A percentile compares a stretch with the other conserved stretches of the same genome.
Evolutionary conservation across 176 grass and related monocot species (phyloP).

Genomic region (Microstegium vimineum): DNA sequence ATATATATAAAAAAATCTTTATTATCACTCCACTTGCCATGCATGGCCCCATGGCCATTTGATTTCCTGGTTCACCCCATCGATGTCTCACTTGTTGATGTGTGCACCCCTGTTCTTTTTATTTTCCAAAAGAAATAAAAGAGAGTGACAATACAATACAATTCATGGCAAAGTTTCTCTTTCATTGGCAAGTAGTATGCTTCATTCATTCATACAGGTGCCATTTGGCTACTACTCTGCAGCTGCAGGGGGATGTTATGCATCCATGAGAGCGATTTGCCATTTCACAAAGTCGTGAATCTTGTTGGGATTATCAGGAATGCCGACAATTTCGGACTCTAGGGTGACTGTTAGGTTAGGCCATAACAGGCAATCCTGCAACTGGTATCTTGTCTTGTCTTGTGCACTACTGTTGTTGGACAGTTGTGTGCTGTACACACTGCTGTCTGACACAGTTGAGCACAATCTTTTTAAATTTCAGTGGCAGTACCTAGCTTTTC

Average conservation of each 20-base stretch:
- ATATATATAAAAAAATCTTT: background rate
- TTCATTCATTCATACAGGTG: slow-evolving; percentile 8
- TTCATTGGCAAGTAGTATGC: slow-evolving; percentile 32
- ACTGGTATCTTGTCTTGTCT: slow-evolving; percentile 15
- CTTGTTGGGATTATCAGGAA: slow-evolving; percentile 36
- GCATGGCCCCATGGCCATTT: slow-evolving; percentile 5
- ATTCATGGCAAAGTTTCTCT: slow-evolving; percentile 33
- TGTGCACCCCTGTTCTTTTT: slow-evolving; percentile 34
- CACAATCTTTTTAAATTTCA: background rate
- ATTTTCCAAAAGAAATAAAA: slow-evolving; percentile 29
- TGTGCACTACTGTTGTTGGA: slow-evolving; percentile 2
- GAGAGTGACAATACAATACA: slow-evolving; percentile 19
- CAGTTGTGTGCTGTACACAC: slow-evolving; percentile 7
- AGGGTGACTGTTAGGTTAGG: slow-evolving; percentile 34
- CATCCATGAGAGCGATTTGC: slow-evolving; percentile 23
- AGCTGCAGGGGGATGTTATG: background rate
- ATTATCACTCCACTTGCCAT: slow-evolving; percentile 33
- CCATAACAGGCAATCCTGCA: slow-evolving; percentile 32
- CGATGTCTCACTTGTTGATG: slow-evolving; percentile 35
- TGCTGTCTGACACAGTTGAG: background rate
- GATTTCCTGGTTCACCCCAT: slow-evolving; percentile 41
- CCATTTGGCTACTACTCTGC: slow-evolving; percentile 32
- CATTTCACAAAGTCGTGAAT: slow-evolving; percentile 40
- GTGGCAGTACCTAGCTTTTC: background rate
- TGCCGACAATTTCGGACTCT: slow-evolving; percentile 18